Conservation (phyloP, 2,329 filamentous ascomycete genomes). For the Colletotrichum trifolii region DNA sequence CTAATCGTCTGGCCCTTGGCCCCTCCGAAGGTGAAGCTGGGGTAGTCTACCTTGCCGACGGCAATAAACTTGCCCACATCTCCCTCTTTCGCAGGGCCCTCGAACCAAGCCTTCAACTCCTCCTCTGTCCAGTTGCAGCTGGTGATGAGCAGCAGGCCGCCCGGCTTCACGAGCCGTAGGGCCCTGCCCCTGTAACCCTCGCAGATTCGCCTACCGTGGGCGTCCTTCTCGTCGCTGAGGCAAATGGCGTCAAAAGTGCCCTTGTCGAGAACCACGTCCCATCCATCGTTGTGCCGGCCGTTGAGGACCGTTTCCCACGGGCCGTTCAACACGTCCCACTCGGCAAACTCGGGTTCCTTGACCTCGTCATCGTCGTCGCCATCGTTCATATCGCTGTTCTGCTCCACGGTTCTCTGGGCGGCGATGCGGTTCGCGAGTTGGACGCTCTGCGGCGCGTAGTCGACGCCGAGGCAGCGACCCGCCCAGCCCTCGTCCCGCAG, state of each 20-base stretch:
- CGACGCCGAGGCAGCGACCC: conserved; percentile 83
- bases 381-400: conserved; percentile 37
- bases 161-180: conserved; percentile 73
- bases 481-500: conserved; percentile 73
- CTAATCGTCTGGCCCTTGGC: conserved; percentile 89
- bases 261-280: conserved; percentile 96
- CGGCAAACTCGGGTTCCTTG: conserved; percentile 53
- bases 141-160: conserved; percentile 84
- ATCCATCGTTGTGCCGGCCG: conserved; percentile 61
- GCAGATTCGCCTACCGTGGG: conserved; percentile 69
- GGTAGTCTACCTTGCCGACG: conserved; percentile 80
- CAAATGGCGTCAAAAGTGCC: conserved; percentile 97
- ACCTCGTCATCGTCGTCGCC: conserved; percentile 41
- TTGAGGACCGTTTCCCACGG: conserved; percentile 48
- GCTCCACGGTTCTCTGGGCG: conserved; percentile 38
- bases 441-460: conserved; percentile 84
- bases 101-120: conserved; percentile 86
- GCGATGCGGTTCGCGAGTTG: conserved; percentile 76
- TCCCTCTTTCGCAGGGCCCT: conserved; percentile 47
- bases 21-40: conserved; percentile 89
- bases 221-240: conserved; percentile 69
- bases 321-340: conserved; percentile 73
- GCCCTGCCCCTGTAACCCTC: conserved; percentile 81
- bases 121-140: conserved; percentile 98
- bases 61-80: conserved; percentile 63